Conservation (phyloP, 768 basidiomycete genomes). For the Lactarius sp. region DNA sequence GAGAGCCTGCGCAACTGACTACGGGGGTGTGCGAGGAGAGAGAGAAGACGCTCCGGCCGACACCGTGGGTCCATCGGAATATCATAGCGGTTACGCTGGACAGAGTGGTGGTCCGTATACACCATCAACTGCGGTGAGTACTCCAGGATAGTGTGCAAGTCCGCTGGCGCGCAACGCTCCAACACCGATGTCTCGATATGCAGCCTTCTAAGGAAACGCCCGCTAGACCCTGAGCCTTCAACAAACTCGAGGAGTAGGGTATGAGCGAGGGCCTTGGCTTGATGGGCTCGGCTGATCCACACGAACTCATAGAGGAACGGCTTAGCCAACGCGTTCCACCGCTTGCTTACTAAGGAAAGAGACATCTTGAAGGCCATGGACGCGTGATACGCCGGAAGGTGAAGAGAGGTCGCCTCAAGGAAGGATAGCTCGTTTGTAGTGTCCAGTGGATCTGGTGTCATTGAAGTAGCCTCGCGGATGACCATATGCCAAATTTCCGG, state of each 20-base stretch:
- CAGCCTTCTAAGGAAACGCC: slow-evolving; percentile 53
- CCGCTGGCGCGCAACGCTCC: slow-evolving; percentile 59
- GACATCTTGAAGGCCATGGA: slow-evolving; percentile 46
- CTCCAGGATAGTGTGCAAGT: slow-evolving; percentile 65
- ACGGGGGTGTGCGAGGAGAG: slow-evolving; percentile 50
- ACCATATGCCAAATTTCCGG: slow-evolving; percentile 64
- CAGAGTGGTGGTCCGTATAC: slow-evolving; percentile 60
- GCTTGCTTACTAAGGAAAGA: slow-evolving; percentile 50
- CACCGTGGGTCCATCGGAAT: slow-evolving; percentile 41
- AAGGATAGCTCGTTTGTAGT: slow-evolving; percentile 53
- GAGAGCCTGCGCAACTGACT: slow-evolving; percentile 53
- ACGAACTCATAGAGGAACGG: slow-evolving; percentile 62
- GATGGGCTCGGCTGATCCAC: slow-evolving; percentile 56
- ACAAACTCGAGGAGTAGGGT: slow-evolving; percentile 43
- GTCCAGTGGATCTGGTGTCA: slow-evolving; percentile 42
- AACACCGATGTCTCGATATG: slow-evolving; percentile 67
- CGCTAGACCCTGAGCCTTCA: slow-evolving; percentile 32
- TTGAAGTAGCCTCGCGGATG: slow-evolving; percentile 51
- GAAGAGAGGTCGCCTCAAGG: slow-evolving; percentile 40
- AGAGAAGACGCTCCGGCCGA: slow-evolving; percentile 55
- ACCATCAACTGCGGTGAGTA: slow-evolving; percentile 54
- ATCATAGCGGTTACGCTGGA: slow-evolving; percentile 50
- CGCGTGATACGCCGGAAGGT: slow-evolving; percentile 42
- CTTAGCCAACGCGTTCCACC: slow-evolving; percentile 51
- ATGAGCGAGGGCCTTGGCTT: slow-evolving; percentile 45